Evolutionary conservation across 176 grass and related monocot species (phyloP).

Genomic region (Olyra latifolia): DNA sequence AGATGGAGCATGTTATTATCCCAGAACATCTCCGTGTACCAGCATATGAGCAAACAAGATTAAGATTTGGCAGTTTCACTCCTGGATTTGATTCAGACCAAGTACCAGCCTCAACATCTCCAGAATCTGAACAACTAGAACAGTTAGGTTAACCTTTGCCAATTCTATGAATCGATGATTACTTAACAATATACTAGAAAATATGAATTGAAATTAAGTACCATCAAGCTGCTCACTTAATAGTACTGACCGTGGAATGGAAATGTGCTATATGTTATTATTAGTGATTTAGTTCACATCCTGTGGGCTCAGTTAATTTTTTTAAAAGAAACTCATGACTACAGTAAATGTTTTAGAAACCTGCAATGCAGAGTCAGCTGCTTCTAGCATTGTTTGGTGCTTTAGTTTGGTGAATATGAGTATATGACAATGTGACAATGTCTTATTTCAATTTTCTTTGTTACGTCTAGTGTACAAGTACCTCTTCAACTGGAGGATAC

Average conservation of each 20-base stretch:
- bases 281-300: neutral
- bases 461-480: slow-evolving; percentile 49
- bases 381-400: too few relatives aligned
- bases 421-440: neutral
- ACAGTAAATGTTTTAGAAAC: neutral
- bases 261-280: neutral
- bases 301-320: neutral
- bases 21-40: slow-evolving; percentile 74
- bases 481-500: slow-evolving; percentile 37
- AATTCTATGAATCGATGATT: slow-evolving; percentile 4
- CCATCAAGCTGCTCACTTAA: neutral
- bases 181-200: neutral
- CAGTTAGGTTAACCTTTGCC: slow-evolving; percentile 50
- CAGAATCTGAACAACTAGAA: slow-evolving; percentile 49
- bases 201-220: neutral
- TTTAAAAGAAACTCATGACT: neutral
- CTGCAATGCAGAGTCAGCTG: neutral
- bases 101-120: slow-evolving; percentile 12
- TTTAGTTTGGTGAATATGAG: neutral
- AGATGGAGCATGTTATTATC: slow-evolving; percentile 70
- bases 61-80: slow-evolving; percentile 80
- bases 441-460: slow-evolving; percentile 24
- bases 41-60: slow-evolving; percentile 54
- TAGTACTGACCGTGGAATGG: slow-evolving; percentile 3
- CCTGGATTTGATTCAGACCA: slow-evolving; percentile 45